These are phyloP conservation scores for Amaranthus palmeri DNA, from an alignment of 148 eudicot genomes.

Conservation along the genomic window DNA sequence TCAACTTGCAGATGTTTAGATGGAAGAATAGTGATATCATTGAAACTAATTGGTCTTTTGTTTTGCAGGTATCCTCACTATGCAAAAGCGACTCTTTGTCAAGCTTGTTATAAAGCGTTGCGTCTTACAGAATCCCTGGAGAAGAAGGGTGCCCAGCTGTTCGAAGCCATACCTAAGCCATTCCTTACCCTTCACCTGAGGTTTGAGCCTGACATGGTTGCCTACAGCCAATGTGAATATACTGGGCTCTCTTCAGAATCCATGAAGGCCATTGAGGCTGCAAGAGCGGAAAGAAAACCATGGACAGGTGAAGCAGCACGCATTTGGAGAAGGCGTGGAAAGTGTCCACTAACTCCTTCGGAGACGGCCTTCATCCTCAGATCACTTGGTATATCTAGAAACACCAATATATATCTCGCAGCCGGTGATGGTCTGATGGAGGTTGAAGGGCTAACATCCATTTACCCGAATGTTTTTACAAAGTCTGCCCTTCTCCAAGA, in stretches of 20 bases:
- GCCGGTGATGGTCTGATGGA: conserved; percentile 99
- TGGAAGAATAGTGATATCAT: background rate
- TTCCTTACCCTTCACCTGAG: conserved; percentile 91
- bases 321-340: conserved; percentile 86
- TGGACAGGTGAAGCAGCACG: conserved; percentile 88
- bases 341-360: conserved; percentile 90
- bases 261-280: conserved; percentile 65
- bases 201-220: conserved; percentile 98
- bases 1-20: too few species aligned
- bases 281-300: conserved; percentile 72
- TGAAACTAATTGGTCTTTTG: background rate
- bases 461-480: conserved; percentile 62
- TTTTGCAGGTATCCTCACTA: conserved; percentile 69
- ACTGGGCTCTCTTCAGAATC: conserved; percentile 53
- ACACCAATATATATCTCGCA: conserved; percentile 78
- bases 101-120: conserved; percentile 79
- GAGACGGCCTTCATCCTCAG: conserved; percentile 81
- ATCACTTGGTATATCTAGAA: conserved; percentile 64
- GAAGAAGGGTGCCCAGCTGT: conserved; percentile 60
- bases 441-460: conserved; percentile 63
- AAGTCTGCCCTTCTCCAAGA: conserved; percentile 54
- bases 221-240: conserved; percentile 90
- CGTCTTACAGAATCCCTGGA: conserved; percentile 58
- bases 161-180: conserved; percentile 90
- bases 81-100: conserved; percentile 85